These are phyloP conservation scores for Rhodamnia rubescens DNA, from an alignment of 345 rosid genomes.

Conservation along the genomic window DNA sequence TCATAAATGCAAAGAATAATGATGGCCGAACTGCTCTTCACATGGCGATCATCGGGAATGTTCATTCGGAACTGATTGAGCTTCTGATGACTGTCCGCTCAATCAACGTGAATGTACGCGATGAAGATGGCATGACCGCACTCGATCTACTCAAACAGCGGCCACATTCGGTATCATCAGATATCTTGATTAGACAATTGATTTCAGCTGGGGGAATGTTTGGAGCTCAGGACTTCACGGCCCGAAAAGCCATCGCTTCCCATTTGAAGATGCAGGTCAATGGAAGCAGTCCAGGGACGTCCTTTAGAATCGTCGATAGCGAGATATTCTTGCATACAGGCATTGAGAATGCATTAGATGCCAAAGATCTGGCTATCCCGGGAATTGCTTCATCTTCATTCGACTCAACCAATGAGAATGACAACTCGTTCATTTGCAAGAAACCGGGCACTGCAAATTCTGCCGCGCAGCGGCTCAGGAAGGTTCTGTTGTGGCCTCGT, in stretches of 20 bases:
- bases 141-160: slow-evolving; percentile 76
- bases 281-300: slow-evolving; percentile 79
- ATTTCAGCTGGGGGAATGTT: slow-evolving; percentile 83
- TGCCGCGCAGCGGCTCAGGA: slow-evolving; percentile 52
- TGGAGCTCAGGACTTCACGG: slow-evolving; percentile 46
- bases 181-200: slow-evolving; percentile 62
- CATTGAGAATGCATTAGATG: slow-evolving; percentile 34
- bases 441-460: slow-evolving; percentile 21
- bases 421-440: slow-evolving; percentile 20
- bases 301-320: slow-evolving; percentile 57
- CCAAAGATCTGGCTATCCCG: slow-evolving; percentile 22
- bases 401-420: slow-evolving; percentile 29
- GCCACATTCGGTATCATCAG: slow-evolving; percentile 63
- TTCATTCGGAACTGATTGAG: slow-evolving; percentile 60
- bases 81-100: slow-evolving; percentile 71
- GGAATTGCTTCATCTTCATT: slow-evolving; percentile 38
- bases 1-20: slow-evolving; percentile 51
- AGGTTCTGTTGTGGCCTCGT: slow-evolving; percentile 53
- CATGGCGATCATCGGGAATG: slow-evolving; percentile 69
- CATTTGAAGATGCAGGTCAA: slow-evolving; percentile 64
- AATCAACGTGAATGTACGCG: slow-evolving; percentile 54
- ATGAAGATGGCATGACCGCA: slow-evolving; percentile 72
- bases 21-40: slow-evolving; percentile 91
- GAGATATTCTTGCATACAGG: slow-evolving; percentile 71
- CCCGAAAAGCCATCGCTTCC: slow-evolving; percentile 67